Conservation (phyloP, 768 basidiomycete genomes). For the Rubroboletus satanas region DNA sequence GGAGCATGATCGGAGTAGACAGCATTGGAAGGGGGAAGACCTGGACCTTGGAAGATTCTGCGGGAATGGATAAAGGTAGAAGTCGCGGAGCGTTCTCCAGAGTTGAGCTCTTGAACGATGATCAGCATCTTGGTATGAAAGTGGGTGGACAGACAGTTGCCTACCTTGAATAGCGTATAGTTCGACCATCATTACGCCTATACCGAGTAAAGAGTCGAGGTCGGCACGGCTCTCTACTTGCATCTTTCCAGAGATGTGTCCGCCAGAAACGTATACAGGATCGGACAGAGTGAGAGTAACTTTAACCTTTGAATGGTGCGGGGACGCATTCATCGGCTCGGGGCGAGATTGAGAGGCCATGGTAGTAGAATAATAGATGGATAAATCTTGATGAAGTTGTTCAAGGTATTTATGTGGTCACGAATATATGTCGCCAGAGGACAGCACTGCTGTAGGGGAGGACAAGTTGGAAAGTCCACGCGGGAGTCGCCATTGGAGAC, state of each 20-base stretch:
- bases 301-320: constrained; percentile 75
- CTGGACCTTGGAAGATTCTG: constrained; percentile 76
- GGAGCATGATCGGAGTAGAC: constrained; percentile 55
- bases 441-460: constrained; percentile 2
- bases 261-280: constrained; percentile 61
- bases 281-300: constrained; percentile 59
- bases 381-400: not conserved
- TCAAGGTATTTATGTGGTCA: constrained; percentile 12
- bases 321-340: constrained; percentile 79
- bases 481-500: constrained; percentile 12
- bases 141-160: not conserved
- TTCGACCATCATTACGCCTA: constrained; percentile 75
- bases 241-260: constrained; percentile 67
- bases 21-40: constrained; percentile 80
- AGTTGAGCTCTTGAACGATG: constrained; percentile 56
- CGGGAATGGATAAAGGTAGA: constrained; percentile 70
- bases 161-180: constrained; percentile 69
- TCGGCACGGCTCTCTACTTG: constrained; percentile 78
- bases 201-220: constrained; percentile 56
- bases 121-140: not conserved
- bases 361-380: not conserved
- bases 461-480: constrained; percentile 5
- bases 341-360: constrained; percentile 37
- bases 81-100: constrained; percentile 76
- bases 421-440: constrained; percentile 6